phyloP scores from a whole-genome alignment of 2,329 filamentous ascomycete genomes.

The Cadophora gregata region DNA sequence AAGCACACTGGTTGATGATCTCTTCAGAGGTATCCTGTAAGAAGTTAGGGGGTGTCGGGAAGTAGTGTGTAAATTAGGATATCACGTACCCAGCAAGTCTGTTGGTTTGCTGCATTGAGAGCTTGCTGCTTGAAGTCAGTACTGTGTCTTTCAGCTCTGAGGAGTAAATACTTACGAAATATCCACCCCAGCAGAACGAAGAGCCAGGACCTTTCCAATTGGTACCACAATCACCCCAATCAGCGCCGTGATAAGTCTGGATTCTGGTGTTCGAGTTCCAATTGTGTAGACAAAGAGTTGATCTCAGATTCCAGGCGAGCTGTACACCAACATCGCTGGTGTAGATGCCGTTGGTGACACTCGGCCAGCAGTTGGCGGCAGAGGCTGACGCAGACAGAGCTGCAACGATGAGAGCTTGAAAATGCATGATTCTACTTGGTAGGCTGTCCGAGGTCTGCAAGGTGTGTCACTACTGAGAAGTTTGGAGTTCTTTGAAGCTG shows the following conservation, averaged over 20 bases:
- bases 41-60: not conserved
- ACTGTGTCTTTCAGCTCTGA: not conserved
- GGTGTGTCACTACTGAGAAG: not conserved
- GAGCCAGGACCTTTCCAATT: not conserved
- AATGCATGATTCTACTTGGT: not conserved
- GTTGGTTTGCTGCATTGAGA: not conserved
- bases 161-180: not conserved
- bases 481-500: not conserved
- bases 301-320: not conserved
- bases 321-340: not conserved
- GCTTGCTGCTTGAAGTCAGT: not conserved
- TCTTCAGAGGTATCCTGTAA: not conserved
- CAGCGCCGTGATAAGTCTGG: constrained; percentile 3
- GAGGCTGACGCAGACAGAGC: not conserved
- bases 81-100: not conserved
- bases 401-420: not conserved
- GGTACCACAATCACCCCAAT: constrained; percentile 1
- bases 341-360: not conserved
- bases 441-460: not conserved
- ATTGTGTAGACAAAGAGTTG: not conserved
- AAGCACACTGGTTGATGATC: not conserved
- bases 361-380: not conserved
- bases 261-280: constrained; percentile 5
- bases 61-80: not conserved
- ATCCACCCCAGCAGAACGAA: not conserved